Base-by-base conservation (phyloP, 1,284 basidiomycete genomes). In the Macrocybe sp. region DNA sequence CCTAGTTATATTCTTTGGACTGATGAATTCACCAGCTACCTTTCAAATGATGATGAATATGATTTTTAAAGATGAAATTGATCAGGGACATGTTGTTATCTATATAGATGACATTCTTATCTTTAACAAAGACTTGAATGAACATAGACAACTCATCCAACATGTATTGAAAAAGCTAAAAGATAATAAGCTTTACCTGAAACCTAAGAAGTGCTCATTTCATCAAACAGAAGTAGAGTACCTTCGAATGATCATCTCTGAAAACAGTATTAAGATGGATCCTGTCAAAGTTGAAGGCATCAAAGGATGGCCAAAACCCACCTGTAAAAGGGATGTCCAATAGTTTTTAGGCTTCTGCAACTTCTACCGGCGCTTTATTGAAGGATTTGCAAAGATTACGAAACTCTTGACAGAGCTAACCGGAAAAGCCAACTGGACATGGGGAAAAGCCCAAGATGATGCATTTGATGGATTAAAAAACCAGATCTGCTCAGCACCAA, bases 261-360 rank as follows among this genome's bases (percentile, higher is more conserved):
- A 14, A 14, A 14, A 14, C 14, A 14, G 14, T 14, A 14, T 14
- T 14, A 14, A 14, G 14, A 14, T 14, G 14, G 14, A 72, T 42
- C 56, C 59, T 0, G 50, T 50, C 0, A 78, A 78, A 50, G 52
- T 76, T 0, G 9, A 62, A 0, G 61, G 60, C 0, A 56, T 76
- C 6, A 11, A 32, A 0, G 29, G 54, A 0, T 78, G 75, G 75
- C 14, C 14, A 14, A 14, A 14, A 14, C 14, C 14, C 14, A 14
- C 2, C 14, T 14, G 14, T 14, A 14, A 14, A 14, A 14, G 14
- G 2, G 14, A 14, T 2, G 2, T 14, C 14, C 14, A 14, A 14
- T 2, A 14, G 2, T 14, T 14, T 2, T 14, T 14, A 14, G 14
- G 14, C 14, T 14, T 14, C 2, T 14, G 14, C 14, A 14, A 14